These are phyloP conservation scores for Trametes coccinea DNA, from an alignment of 768 basidiomycete species.

Conservation along the genomic window DNA sequence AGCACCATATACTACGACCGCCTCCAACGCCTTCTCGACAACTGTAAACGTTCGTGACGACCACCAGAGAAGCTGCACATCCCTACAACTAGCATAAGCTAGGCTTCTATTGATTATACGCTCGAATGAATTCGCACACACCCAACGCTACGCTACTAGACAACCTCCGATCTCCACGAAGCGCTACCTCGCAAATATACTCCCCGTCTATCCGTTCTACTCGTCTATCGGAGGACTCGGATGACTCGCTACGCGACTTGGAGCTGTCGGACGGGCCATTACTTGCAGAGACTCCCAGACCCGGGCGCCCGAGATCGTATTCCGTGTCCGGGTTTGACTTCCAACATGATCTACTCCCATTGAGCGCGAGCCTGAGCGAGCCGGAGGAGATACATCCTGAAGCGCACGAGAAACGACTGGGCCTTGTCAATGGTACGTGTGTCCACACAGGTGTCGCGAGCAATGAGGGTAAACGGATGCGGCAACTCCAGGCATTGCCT, in stretches of 20 bases:
- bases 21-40: too few relatives aligned
- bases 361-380: slow-evolving; percentile 76
- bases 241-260: slow-evolving; percentile 70
- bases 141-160: slow-evolving; percentile 29
- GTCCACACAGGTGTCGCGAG: too few relatives aligned
- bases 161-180: slow-evolving; percentile 45
- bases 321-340: slow-evolving; percentile 80
- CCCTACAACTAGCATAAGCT: too few relatives aligned
- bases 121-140: slow-evolving; percentile 22
- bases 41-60: too few relatives aligned
- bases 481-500: slow-evolving; percentile 63
- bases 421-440: slow-evolving; percentile 69
- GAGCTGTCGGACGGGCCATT: slow-evolving; percentile 71
- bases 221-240: slow-evolving; percentile 61
- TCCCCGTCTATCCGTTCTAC: slow-evolving; percentile 38
- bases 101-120: too few relatives aligned
- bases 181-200: slow-evolving; percentile 32
- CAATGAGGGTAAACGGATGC: not conserved
- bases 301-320: slow-evolving; percentile 49
- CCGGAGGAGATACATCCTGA: slow-evolving; percentile 52
- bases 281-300: slow-evolving; percentile 32
- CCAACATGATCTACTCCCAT: slow-evolving; percentile 72
- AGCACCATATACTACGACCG: too few relatives aligned
- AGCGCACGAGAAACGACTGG: slow-evolving; percentile 68
- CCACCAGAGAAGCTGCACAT: too few relatives aligned